Conservation (phyloP, 139 green algal species). For the Pseudopediastrum boryanum region DNA sequence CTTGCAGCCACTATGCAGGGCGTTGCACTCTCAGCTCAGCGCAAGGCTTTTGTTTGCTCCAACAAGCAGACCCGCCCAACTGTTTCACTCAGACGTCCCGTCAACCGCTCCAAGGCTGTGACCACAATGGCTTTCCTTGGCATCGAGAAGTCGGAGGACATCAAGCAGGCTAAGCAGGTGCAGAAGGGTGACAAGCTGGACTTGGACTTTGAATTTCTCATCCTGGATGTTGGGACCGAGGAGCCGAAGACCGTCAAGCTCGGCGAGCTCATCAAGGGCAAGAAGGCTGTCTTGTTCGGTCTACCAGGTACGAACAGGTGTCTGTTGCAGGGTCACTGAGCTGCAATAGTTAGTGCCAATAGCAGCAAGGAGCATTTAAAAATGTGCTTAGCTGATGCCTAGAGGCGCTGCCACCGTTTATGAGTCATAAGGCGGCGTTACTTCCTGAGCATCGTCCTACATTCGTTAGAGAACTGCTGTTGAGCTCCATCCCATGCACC, state of each 20-base stretch:
- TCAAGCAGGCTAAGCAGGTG: constrained; percentile 23
- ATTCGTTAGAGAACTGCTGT: too few relatives aligned
- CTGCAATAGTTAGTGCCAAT: not conserved
- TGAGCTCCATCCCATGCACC: too few relatives aligned
- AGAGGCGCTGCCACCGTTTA: not conserved
- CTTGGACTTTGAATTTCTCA: constrained; percentile 9
- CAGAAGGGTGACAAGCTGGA: constrained; percentile 28
- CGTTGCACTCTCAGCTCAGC: too few relatives aligned
- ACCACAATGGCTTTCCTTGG: too few relatives aligned
- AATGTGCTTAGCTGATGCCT: not conserved
- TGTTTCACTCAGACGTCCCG: too few relatives aligned
- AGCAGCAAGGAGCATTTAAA: not conserved
- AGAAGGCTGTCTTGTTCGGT: constrained; percentile 39
- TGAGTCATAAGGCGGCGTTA: not conserved
- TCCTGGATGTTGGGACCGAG: constrained; percentile 24
- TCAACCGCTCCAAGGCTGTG: too few relatives aligned
- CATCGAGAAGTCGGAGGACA: too few relatives aligned
- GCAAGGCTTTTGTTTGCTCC: too few relatives aligned
- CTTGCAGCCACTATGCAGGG: too few relatives aligned
- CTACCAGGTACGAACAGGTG: constrained; percentile 27
- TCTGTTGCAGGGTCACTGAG: not conserved
- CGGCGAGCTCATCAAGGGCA: constrained; percentile 22
- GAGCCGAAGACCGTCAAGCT: constrained; percentile 15
- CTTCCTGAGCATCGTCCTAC: too few relatives aligned
- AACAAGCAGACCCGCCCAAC: too few relatives aligned